Evolutionary conservation across 1,139 yeast genomes (phyloP), one percentile per base, ranked within the genome.

Genomic region (Magnusiomyces sp.): DNA sequence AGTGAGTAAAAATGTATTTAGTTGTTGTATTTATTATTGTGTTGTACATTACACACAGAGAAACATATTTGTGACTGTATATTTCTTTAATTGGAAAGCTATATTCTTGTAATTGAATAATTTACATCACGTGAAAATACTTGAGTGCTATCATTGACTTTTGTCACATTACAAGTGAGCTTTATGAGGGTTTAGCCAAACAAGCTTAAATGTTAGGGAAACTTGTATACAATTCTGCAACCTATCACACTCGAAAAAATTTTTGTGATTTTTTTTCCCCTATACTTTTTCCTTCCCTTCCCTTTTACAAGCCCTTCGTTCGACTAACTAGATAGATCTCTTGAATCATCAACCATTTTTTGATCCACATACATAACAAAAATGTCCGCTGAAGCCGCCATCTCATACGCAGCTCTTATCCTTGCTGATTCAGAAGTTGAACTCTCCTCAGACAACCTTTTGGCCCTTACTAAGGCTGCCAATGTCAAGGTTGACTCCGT

Each of bases 401-500:
- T 67, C 55, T 68, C 68, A 56, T 58, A 64, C 70, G 96, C 97
- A 72, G 92, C 97, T 72, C 84, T 89, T 76, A 88, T 89, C 79
- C 81, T 89, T 75, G 95, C 96, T 64, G 97, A 89, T 74, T 84
- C 95, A 66, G 95, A 88, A 70, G 76, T 86, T 71, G 95, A 86
- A 75, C 79, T 88, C 80, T 73, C 95, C 68, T 71, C 95, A 67
- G 95, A 87, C 72, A 88, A 87, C 81, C 79, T 89, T 71, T 71
- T 77, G 68, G 73, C 95, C 65, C 74, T 88, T 72, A 74, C 89
- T 74, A 76, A 82, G 74, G 90, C 95, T 64, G 95, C 95, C 67
- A 87, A 88, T 73, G 84, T 92, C 67, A 75, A 77, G 58, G 83
- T 88, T 66, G 96, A 89, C 71, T 71, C 76, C 67, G 79, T 75